Evolutionary conservation across 345 rosid species (phyloP), one percentile per base, ranked within the genome.

Genomic region (Hypericum perforatum): DNA sequence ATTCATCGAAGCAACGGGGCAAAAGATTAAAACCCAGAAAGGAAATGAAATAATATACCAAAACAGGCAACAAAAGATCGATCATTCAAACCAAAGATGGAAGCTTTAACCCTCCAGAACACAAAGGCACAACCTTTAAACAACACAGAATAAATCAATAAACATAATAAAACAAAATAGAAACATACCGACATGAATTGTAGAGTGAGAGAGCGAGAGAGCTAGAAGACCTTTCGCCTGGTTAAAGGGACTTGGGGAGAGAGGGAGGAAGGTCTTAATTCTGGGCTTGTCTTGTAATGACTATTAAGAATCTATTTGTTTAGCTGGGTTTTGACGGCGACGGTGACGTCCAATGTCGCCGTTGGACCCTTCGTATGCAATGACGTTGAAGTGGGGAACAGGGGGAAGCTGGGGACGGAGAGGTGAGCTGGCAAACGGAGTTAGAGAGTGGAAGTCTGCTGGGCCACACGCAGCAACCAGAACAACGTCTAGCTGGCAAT

Each of bases 111-210:
- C 39, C 41, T 38, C 60, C 53, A 39, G 32, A 6, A 59, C n/a
- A 65, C 53, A 2, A 15, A 55, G 8, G 64, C 32, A 45, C 8
- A 46, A 7, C 7, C 7, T 16, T 5, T 13, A 6, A 43, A 9
- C 7, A 45, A 45, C 15, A 7, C 2, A 8, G n/a, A 43, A 9
- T 22, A 36, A 39, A 16, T 8, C 16, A 12, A 54, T 8, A 6
- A 16, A 53, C 6, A 44, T 0, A 36, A 5, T 36, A 40, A 45
- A 14, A 62, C 29, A 46, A 42, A 57, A 37, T 48, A 9, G 48
- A 60, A 42, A 64, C 86, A 63, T 76, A 81, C 88, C 88, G 84
- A 70, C 88, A 81, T 82, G 78, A 72, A 74, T 74, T 67, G 65
- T 40, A n/a, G 44, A 40, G 29, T 52, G 49, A 53, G 56, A 57